Conservation (phyloP, 768 basidiomycete species). For the Pleurotus ostreatus region DNA sequence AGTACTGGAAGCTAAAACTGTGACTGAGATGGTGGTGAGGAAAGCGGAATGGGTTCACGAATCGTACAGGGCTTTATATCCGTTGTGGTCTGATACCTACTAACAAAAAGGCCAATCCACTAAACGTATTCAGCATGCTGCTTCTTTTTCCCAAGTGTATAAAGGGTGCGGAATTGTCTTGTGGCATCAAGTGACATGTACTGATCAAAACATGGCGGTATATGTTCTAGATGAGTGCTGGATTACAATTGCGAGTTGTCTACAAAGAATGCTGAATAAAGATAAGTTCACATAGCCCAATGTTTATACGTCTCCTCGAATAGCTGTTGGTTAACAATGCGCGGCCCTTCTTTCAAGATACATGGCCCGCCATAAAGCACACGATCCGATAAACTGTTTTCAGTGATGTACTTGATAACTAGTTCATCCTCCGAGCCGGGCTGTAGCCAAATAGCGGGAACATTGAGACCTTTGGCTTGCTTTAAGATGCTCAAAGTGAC, state of each 20-base stretch:
- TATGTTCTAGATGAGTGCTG: neutral
- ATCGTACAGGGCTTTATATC: neutral
- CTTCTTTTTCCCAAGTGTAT: slow-evolving; percentile 6
- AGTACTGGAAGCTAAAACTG: neutral
- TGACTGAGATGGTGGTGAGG: neutral
- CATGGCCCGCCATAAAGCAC: slow-evolving; percentile 15
- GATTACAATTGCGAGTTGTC: no score
- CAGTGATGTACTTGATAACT: slow-evolving; percentile 2
- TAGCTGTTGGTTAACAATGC: slow-evolving; percentile 13
- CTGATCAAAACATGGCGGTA: neutral
- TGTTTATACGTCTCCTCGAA: slow-evolving; percentile 15
- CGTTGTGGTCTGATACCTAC: neutral
- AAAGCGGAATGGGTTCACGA: neutral
- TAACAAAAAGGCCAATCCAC: neutral
- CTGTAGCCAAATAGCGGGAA: slow-evolving; percentile 2
- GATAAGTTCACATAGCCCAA: neutral
- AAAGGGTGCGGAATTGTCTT: neutral
- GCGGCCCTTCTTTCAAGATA: slow-evolving; percentile 15
- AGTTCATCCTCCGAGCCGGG: slow-evolving; percentile 2
- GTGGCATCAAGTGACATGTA: neutral
- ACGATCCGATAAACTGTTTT: neutral
- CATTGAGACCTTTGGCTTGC: neutral
- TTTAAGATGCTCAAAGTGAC: neutral
- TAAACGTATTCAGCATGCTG: slow-evolving; percentile 1
- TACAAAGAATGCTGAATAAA: neutral